Base-by-base conservation (phyloP, 2,329 filamentous ascomycete genomes). In the Penicillium sp. region DNA sequence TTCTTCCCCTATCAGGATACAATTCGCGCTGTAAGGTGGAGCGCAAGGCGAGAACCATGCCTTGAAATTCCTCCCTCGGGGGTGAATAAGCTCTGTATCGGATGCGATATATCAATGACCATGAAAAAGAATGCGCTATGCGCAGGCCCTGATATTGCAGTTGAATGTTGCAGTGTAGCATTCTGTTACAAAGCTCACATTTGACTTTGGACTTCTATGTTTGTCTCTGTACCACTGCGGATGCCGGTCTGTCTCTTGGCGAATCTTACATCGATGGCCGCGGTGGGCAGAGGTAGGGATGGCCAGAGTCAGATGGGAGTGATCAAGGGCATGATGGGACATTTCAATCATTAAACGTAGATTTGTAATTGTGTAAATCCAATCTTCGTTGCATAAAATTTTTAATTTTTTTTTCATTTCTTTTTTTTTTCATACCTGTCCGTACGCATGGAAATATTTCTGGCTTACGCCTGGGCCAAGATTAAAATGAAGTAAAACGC, bases 11-110 rank as follows among this genome's bases (percentile, higher is more conserved):
- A 36, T 46, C 59, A 58, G 53, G 55, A 51, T 32, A 45, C 42
- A 34, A 56, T 76, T 78, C 76, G 76, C 76, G 72, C 74, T 74
- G 76, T 71, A 75, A 78, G 77, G 77, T 79, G 76, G 77, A 79
- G 77, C 76, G 70, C 76, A 76, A 78, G 76, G 76, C 74, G 76
- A 79, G 77, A 66, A 70, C 69, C 70, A 77, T 79, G 74, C 75
- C 76, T 77, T 78, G 74, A 76, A 74, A 74, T 73, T 71, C 67
- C 64, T 67, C 61, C 56, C 52, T 59, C 58, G 56, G 61, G 59
- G 56, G 60, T 59, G 69, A 70, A 73, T 74, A 73, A 74, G 76
- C 77, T 79, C 77, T 79, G 77, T 79, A 79, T 79, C 76, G 71
- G 75, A 72, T 69, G 76, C 77, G 77, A 78, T 69, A 79, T 68